Percentiles rank a stretch among this genome's conserved stretches.
Conservation (phyloP, 75 land plant species). For the Picea glauca region DNA sequence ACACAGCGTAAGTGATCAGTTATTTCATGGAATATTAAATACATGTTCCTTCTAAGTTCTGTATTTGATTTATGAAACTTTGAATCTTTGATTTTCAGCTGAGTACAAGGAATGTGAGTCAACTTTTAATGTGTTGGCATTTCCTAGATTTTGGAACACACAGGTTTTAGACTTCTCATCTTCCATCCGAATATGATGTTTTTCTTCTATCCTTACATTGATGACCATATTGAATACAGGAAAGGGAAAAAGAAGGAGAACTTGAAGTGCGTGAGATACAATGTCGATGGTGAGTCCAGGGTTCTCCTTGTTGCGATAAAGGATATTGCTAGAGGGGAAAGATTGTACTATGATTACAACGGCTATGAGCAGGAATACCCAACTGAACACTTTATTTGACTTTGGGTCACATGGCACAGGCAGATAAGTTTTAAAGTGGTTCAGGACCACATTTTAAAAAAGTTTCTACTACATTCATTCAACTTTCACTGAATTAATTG, state of each 20-base stretch:
- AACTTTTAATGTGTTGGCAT: not conserved
- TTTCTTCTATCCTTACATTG: not conserved
- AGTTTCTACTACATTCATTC: not conserved
- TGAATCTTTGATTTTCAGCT: too few species aligned
- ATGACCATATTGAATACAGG: constrained; percentile 9
- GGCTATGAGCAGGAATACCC: constrained; percentile 47
- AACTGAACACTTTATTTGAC: constrained; percentile 45
- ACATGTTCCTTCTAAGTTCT: not conserved
- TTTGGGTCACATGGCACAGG: not conserved
- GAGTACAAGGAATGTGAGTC: too few species aligned
- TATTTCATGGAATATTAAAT: not conserved
- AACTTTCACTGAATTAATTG: not conserved
- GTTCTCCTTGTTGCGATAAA: constrained; percentile 48
- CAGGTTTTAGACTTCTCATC: too few species aligned
- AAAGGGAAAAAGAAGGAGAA: constrained; percentile 57
- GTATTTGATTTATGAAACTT: not conserved
- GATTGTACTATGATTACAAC: constrained; percentile 56
- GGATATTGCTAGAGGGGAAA: constrained; percentile 52
- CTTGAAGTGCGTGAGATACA: constrained; percentile 43
- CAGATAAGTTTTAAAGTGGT: not conserved
- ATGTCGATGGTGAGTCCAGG: constrained; percentile 47
- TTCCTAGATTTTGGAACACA: not conserved
- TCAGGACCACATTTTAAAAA: not conserved
- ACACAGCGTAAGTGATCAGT: constrained; percentile 23
- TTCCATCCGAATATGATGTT: not conserved